Evolutionary conservation across 2,329 filamentous ascomycete genomes (phyloP).

Genomic region (Penicillium expansum): DNA sequence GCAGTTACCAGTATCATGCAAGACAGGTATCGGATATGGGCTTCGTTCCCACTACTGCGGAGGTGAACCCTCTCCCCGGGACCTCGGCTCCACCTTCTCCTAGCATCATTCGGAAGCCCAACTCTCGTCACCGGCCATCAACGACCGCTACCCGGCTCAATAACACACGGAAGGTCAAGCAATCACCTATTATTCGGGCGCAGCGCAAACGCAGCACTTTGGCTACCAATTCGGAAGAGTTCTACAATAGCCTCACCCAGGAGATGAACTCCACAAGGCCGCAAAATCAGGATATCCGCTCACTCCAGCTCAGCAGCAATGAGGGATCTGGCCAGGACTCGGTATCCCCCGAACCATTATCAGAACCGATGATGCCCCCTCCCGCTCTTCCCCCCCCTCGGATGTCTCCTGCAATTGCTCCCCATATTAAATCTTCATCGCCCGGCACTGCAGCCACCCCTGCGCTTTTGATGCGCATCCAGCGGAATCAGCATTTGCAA

Average conservation of each 20-base stretch:
- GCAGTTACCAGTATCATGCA: conserved; percentile 37
- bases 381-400: conserved; percentile 45
- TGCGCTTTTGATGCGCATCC: conserved; percentile 80
- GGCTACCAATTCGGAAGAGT: conserved; percentile 34
- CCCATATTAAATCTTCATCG: conserved; percentile 29
- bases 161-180: conserved; percentile 40
- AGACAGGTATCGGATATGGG: conserved; percentile 40
- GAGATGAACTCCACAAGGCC: conserved; percentile 27
- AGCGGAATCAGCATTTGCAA: conserved; percentile 47
- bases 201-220: conserved; percentile 41
- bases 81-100: conserved; percentile 27
- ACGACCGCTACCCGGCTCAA: conserved; percentile 33
- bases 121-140: conserved; percentile 34
- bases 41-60: conserved; percentile 43
- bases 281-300: conserved; percentile 29
- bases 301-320: conserved; percentile 38
- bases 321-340: conserved; percentile 49
- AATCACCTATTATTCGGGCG: conserved; percentile 46
- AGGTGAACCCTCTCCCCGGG: conserved; percentile 36
- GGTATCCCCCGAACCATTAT: conserved; percentile 50
- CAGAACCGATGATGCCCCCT: conserved; percentile 51
- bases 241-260: conserved; percentile 38
- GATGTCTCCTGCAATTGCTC: conserved; percentile 41
- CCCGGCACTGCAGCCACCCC: conserved; percentile 70
- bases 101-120: conserved; percentile 36